phyloP scores from a whole-genome alignment of 805 yeast species.

The Wickerhamomyces silvicola region DNA sequence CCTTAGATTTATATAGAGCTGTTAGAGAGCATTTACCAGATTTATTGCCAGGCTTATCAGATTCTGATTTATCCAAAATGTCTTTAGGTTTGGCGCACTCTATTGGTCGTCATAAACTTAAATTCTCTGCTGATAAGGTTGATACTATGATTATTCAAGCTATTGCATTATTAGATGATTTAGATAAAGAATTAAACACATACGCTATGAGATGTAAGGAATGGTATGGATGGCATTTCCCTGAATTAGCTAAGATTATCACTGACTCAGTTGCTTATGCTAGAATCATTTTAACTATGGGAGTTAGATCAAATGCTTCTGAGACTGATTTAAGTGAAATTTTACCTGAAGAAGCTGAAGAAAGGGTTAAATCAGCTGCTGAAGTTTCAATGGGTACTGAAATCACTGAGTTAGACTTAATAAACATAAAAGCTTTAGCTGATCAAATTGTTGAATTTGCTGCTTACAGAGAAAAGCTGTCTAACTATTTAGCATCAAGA shows the following conservation, averaged over 20 bases:
- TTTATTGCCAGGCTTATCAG: constrained; percentile 87
- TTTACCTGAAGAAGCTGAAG: constrained; percentile 89
- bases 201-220: constrained; percentile 99
- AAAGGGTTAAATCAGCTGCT: constrained; percentile 90
- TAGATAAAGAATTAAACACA: constrained; percentile 96
- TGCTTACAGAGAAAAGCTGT: constrained; percentile 92
- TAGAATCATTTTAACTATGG: constrained; percentile 89
- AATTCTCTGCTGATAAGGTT: constrained; percentile 96
- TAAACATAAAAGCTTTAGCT: constrained; percentile 85
- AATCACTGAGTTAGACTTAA: constrained; percentile 84
- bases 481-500: constrained; percentile 84
- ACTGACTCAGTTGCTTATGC: constrained; percentile 96
- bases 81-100: constrained; percentile 98
- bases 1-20: constrained; percentile 91
- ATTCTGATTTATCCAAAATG: constrained; percentile 83
- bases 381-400: constrained; percentile 99
- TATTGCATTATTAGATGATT: constrained; percentile 90
- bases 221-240: constrained; percentile 99
- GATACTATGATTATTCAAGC: constrained; percentile 99
- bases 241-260: constrained; percentile 96
- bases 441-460: constrained; percentile 95
- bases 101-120: constrained; percentile 95
- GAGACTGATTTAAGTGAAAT: constrained; percentile 87
- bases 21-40: constrained; percentile 92
- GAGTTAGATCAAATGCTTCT: constrained; percentile 84